Evolutionary conservation across 2,329 filamentous ascomycete species (phyloP).

Genomic region (Aureobasidium sp.): DNA sequence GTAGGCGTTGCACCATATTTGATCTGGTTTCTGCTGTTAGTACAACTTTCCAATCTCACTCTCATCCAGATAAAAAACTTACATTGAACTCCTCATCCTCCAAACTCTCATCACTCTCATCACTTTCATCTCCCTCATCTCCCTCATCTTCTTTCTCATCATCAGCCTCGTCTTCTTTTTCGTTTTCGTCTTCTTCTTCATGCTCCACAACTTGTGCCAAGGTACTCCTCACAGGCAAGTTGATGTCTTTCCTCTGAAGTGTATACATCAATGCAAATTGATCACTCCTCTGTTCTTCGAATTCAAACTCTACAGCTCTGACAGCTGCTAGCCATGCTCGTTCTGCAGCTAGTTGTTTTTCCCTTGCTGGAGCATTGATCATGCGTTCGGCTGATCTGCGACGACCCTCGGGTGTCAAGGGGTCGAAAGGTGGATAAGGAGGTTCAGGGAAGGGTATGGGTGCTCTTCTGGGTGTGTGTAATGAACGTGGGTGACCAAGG

Average conservation of each 20-base stretch:
- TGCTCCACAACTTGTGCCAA: background rate
- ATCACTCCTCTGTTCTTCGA: background rate
- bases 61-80: too few species aligned
- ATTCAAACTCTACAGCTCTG: background rate
- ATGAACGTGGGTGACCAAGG: background rate
- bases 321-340: background rate
- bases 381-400: background rate
- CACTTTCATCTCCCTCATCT: background rate
- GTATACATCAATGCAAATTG: background rate
- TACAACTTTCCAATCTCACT: too few species aligned
- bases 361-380: background rate
- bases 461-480: background rate
- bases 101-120: background rate
- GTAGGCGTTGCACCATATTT: too few species aligned
- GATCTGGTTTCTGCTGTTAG: too few species aligned
- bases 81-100: background rate
- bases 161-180: too few species aligned
- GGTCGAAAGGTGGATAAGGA: background rate
- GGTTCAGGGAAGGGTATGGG: background rate
- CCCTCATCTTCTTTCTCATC: background rate
- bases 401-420: background rate
- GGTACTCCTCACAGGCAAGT: background rate
- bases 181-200: background rate
- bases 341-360: background rate
- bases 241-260: background rate